Percentiles rank a stretch among this genome's conserved stretches.
Evolutionary conservation across 257 asterid species (phyloP).

Genomic region (Asclepias syriaca): DNA sequence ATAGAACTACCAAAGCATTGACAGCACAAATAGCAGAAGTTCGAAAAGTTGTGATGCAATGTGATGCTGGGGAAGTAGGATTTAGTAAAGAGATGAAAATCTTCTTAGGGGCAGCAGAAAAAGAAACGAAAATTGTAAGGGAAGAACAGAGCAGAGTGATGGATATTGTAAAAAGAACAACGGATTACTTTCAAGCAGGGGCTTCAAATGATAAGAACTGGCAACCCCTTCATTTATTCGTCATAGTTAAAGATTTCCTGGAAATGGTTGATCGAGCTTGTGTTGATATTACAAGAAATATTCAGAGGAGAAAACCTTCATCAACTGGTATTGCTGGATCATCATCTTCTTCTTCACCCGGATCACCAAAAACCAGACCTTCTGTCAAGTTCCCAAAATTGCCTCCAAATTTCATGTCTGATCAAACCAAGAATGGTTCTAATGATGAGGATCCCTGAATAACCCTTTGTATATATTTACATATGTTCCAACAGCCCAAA

Average conservation of each 20-base stretch:
- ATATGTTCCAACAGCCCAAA: slow-evolving; percentile 11
- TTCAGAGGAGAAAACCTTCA: slow-evolving; percentile 54
- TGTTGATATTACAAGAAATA: slow-evolving; percentile 60
- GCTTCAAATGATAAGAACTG: slow-evolving; percentile 47
- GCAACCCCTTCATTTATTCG: slow-evolving; percentile 52
- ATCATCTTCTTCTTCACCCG: slow-evolving; percentile 43
- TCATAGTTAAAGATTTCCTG: slow-evolving; percentile 67
- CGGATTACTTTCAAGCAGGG: slow-evolving; percentile 76
- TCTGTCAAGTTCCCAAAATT: slow-evolving; percentile 66
- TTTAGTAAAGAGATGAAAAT: slow-evolving; percentile 48
- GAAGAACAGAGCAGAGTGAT: slow-evolving; percentile 63
- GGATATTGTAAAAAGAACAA: slow-evolving; percentile 72
- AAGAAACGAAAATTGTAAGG: slow-evolving; percentile 40
- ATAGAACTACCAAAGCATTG: slow-evolving; percentile 35
- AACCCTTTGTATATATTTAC: slow-evolving; percentile 27
- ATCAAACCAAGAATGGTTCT: slow-evolving; percentile 38
- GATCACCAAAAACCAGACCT: slow-evolving; percentile 43
- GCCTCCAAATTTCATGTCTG: slow-evolving; percentile 71
- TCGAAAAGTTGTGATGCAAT: slow-evolving; percentile 26
- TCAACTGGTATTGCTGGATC: slow-evolving; percentile 32
- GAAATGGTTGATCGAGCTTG: slow-evolving; percentile 87
- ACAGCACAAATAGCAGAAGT: slow-evolving; percentile 38
- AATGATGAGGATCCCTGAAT: slow-evolving; percentile 38
- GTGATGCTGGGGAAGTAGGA: slow-evolving; percentile 34
- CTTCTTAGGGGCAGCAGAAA: slow-evolving; percentile 54